These are phyloP conservation scores for Clonostachys byssicola DNA, from an alignment of 2,329 filamentous ascomycete genomes.

Conservation along the genomic window DNA sequence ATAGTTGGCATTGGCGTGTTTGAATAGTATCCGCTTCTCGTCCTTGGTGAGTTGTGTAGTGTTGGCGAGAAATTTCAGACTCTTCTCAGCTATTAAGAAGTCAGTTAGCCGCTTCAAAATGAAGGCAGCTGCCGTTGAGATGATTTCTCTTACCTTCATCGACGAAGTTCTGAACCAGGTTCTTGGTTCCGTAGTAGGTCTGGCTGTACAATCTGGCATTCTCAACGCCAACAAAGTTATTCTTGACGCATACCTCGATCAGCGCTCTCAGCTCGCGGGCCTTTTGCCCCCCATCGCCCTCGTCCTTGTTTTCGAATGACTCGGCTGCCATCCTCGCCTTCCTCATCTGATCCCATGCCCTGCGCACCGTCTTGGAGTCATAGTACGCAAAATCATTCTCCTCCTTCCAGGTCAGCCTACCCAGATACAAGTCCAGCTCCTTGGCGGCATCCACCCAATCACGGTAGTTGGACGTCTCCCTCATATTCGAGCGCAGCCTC, in stretches of 20 bases:
- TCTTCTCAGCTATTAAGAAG: slow-evolving; percentile 49
- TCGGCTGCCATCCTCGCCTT: slow-evolving; percentile 59
- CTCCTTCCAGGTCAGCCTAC: slow-evolving; percentile 76
- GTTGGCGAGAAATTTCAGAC: slow-evolving; percentile 62
- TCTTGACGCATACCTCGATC: slow-evolving; percentile 90
- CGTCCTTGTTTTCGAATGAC: slow-evolving; percentile 34
- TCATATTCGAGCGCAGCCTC: slow-evolving; percentile 65
- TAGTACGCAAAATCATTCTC: slow-evolving; percentile 80
- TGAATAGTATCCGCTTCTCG: slow-evolving; percentile 79
- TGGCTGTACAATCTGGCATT: slow-evolving; percentile 94
- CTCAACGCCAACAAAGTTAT: slow-evolving; percentile 94
- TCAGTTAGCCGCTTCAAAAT: neutral
- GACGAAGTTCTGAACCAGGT: slow-evolving; percentile 83
- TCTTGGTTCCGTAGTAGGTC: slow-evolving; percentile 97
- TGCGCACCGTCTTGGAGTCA: slow-evolving; percentile 76
- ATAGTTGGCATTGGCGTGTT: slow-evolving; percentile 84
- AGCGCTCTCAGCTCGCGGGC: slow-evolving; percentile 74
- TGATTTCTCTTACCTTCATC: slow-evolving; percentile 62
- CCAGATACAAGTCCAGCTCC: slow-evolving; percentile 74
- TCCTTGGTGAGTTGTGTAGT: slow-evolving; percentile 65
- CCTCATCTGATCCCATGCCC: slow-evolving; percentile 72
- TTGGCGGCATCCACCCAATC: slow-evolving; percentile 82
- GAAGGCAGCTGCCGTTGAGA: neutral
- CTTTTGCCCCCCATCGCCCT: slow-evolving; percentile 35
- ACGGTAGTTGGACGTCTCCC: slow-evolving; percentile 67